A percentile compares a stretch with the other conserved stretches of the same genome.
phyloP scores from a whole-genome alignment of 306 rosid species.

The Trifolium fragiferum region DNA sequence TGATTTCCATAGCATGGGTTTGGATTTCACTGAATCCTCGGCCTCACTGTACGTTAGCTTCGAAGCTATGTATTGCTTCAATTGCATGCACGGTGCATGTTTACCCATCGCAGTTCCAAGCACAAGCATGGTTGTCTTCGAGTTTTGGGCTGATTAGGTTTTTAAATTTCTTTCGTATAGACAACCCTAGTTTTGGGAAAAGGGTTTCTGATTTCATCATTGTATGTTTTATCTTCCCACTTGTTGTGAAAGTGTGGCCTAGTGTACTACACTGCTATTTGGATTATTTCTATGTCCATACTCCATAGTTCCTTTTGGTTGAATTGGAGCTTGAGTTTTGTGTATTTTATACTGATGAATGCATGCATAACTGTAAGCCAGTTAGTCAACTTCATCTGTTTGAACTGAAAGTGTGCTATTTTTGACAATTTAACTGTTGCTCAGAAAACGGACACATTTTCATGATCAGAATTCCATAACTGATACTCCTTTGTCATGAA shows the following conservation, averaged over 20 bases:
- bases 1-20: conserved; percentile 36
- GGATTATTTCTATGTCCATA: conserved; percentile 36
- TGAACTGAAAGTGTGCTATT: conserved; percentile 18
- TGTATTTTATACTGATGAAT: conserved; percentile 23
- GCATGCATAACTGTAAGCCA: conserved; percentile 1
- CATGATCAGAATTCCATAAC: conserved; percentile 22
- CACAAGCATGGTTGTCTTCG: conserved; percentile 49
- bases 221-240: conserved; percentile 39
- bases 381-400: conserved; percentile 18
- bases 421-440: conserved; percentile 18
- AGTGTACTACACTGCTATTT: conserved; percentile 38
- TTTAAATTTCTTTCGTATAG: conserved; percentile 47
- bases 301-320: conserved; percentile 29
- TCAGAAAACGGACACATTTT: conserved; percentile 27
- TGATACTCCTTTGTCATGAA: conserved; percentile 29
- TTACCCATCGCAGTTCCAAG: neutral
- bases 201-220: conserved; percentile 53
- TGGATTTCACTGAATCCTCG: neutral
- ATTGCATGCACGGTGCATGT: neutral
- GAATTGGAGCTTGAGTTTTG: conserved; percentile 14
- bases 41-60: neutral
- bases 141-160: conserved; percentile 60
- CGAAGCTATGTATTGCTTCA: neutral
- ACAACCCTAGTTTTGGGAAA: conserved; percentile 57
- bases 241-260: conserved; percentile 37